phyloP scores from a whole-genome alignment of 176 grass and related monocot species.

The Eragrostis curvula region DNA sequence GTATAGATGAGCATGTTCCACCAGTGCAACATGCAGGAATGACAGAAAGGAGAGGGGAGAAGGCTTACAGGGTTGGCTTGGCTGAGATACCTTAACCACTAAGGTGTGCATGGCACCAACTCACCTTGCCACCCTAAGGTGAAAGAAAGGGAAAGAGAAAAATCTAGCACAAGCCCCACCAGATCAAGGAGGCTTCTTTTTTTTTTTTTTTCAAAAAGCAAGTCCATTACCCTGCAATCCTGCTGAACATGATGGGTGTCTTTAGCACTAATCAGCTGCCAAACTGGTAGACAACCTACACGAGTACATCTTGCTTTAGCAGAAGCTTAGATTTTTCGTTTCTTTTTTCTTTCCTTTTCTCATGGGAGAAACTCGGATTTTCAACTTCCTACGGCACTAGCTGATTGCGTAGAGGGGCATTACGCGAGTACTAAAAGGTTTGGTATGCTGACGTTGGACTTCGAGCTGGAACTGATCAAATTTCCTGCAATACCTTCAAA shows the following conservation, averaged over 20 bases:
- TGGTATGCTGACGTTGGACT: neutral
- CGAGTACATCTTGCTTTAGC: slow-evolving; percentile 3
- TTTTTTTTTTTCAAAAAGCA: slow-evolving; percentile 62
- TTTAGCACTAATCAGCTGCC: slow-evolving; percentile 34
- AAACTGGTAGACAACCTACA: slow-evolving; percentile 19
- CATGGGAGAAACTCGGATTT: neutral
- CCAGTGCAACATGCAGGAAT: slow-evolving; percentile 2
- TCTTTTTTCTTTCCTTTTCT: neutral
- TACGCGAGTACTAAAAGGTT: neutral
- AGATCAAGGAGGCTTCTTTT: slow-evolving; percentile 27
- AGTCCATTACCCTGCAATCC: slow-evolving; percentile 18
- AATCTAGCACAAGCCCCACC: slow-evolving; percentile 27
- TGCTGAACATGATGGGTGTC: slow-evolving; percentile 18
- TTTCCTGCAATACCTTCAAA: neutral
- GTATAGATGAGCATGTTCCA: neutral
- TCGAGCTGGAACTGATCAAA: neutral
- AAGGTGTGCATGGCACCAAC: slow-evolving; percentile 46
- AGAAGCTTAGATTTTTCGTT: neutral
- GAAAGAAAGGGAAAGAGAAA: slow-evolving; percentile 2
- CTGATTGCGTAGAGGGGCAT: no score
- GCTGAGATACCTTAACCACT: slow-evolving; percentile 56
- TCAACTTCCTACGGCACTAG: neutral
- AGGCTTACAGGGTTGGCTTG: slow-evolving; percentile 24
- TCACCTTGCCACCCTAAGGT: slow-evolving; percentile 6
- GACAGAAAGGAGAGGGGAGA: slow-evolving; percentile 25